A percentile compares a stretch with the other conserved stretches of the same genome.
phyloP scores from a whole-genome alignment of 2,329 filamentous ascomycete genomes.

The Botrytis aclada region DNA sequence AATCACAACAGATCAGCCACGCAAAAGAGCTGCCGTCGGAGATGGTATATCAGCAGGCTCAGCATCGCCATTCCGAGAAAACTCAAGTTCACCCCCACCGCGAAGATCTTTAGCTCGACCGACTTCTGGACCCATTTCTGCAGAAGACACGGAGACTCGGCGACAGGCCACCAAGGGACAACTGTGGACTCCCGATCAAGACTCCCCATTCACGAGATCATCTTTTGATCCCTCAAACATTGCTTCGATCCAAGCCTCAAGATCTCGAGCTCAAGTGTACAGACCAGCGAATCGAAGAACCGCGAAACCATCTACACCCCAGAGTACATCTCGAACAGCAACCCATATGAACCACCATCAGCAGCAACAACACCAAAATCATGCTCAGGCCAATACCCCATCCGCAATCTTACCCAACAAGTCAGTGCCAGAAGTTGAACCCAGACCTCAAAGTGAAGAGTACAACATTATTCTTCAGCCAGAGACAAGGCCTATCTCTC shows the following conservation, averaged over 20 bases:
- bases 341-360: background rate
- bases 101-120: constrained; percentile 29
- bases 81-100: constrained; percentile 28
- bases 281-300: constrained; percentile 25
- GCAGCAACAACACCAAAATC: constrained; percentile 10
- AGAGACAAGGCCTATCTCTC: constrained; percentile 44
- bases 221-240: constrained; percentile 34
- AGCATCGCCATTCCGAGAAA: constrained; percentile 28
- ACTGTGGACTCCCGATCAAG: constrained; percentile 33
- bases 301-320: constrained; percentile 13
- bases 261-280: constrained; percentile 24
- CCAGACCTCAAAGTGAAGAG: constrained; percentile 54
- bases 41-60: constrained; percentile 35
- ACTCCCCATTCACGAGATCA: constrained; percentile 24
- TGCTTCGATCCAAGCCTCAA: constrained; percentile 29
- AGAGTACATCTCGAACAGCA: constrained; percentile 8
- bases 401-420: constrained; percentile 12
- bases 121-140: constrained; percentile 23
- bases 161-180: constrained; percentile 26
- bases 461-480: constrained; percentile 52
- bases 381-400: background rate
- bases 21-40: constrained; percentile 32
- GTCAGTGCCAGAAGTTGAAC: background rate
- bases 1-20: constrained; percentile 25
- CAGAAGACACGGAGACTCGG: constrained; percentile 21